Base-by-base conservation (phyloP, 2,329 filamentous ascomycete genomes). In the Venturia effusa region DNA sequence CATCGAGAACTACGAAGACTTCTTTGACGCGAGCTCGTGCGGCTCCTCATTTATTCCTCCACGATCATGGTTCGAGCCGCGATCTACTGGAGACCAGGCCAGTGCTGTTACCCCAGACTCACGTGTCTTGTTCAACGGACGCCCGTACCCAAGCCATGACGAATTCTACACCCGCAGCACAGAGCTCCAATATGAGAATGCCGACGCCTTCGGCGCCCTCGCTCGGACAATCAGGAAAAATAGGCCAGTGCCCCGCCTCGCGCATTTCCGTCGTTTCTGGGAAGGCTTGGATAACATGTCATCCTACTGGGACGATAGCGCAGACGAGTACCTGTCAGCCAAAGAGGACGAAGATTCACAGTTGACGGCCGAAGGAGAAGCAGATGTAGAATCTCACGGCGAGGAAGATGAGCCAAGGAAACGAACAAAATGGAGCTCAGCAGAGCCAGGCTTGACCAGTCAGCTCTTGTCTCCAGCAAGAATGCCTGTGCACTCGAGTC, bases 291-390 rank as follows among this genome's bases (percentile, higher is more conserved):
- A 86, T 67, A 79, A 78, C 41, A 78, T 87, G 78, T 77, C 82
- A 19, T 81, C 83, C 67, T 87, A 85, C 69, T 87, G 84, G 84
- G 84, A 87, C 69, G 77, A 76, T 45, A 84, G 80, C 65, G 70
- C 81, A 59, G 84, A 87, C 67, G 73, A 84, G 37, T 85, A 85
- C 70, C 78, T 78, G 51, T 70, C 73, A 22, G 69, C 73, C 6
- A 67, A 67, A 22, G 40, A 40, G 54, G 37, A 48, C 1, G 39
- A 37, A 19, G 4, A n/a, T 30, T 27, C 54, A 19, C 32, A 63
- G 61, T 2, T 41, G 34, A 27, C 55, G 34, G 30, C n/a, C n/a
- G n/a, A n/a, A 61, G 34, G 24, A 39, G 62, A 43, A 24, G 1
- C 24, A 34, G 43, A 62, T 15, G 32, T 24, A 24, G 19, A 34